Conservation (phyloP, 805 yeast genomes). For the Lachancea lanzarotensis region DNA sequence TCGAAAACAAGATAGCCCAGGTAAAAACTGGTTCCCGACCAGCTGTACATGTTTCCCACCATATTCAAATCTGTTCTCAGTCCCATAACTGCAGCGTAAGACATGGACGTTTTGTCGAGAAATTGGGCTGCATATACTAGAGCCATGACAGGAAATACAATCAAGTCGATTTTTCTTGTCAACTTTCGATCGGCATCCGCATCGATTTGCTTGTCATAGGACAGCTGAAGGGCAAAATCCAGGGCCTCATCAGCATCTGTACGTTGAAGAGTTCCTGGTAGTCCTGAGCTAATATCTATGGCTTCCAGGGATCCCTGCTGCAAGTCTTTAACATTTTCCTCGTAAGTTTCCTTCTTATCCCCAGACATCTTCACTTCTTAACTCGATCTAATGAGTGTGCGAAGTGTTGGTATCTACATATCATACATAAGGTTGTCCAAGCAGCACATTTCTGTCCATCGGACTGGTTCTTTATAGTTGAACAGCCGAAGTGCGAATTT, state of each 20-base stretch:
- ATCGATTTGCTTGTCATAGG: conserved; percentile 11
- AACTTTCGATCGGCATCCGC: conserved; percentile 30
- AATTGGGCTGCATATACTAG: conserved; percentile 33
- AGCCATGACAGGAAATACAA: conserved; percentile 35
- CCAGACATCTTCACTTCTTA: conserved; percentile 1
- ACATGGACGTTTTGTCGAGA: conserved; percentile 38
- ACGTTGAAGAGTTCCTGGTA: background rate
- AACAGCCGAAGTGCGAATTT: no score
- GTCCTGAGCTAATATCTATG: conserved; percentile 3
- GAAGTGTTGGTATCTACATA: no score
- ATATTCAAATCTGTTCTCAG: conserved; percentile 35
- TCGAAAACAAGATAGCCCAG: conserved; percentile 38
- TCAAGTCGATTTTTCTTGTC: conserved; percentile 35
- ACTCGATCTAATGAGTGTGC: no score
- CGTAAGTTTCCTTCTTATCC: conserved; percentile 6
- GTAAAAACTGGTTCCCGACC: conserved; percentile 47
- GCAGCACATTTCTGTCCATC: no score
- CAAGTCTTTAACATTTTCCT: conserved; percentile 4
- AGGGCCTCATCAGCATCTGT: conserved; percentile 9
- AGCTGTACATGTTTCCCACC: conserved; percentile 37
- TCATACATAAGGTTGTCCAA: no score
- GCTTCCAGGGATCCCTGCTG: conserved; percentile 9
- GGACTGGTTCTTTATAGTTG: no score
- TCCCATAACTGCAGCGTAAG: conserved; percentile 42
- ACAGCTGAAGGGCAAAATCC: conserved; percentile 6